A percentile compares a stretch with the other conserved stretches of the same genome.
These are phyloP conservation scores for Cyphellophora europaea DNA, from an alignment of 2,329 filamentous ascomycete species.

Conservation along the genomic window DNA sequence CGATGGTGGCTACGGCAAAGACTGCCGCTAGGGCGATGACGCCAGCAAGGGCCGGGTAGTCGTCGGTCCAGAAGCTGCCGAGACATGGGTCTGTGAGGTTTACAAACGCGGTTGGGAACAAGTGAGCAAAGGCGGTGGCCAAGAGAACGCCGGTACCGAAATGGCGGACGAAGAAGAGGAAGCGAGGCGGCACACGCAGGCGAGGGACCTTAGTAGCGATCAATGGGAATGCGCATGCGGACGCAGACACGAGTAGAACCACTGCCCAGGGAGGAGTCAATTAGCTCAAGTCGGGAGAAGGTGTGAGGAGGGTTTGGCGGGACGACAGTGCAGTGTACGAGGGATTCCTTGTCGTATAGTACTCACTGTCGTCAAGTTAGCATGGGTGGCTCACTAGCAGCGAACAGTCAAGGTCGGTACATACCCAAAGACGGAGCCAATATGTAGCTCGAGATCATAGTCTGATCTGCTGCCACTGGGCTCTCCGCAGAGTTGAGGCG, in stretches of 20 bases:
- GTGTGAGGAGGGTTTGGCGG: no score
- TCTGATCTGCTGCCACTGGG: not conserved
- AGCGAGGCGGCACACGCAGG: slow-evolving; percentile 49
- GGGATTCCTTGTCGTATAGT: no score
- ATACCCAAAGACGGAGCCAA: not conserved
- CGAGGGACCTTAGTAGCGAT: slow-evolving; percentile 50
- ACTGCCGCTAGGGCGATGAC: slow-evolving; percentile 74
- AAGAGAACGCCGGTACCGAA: slow-evolving; percentile 50
- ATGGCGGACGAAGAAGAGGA: slow-evolving; percentile 51
- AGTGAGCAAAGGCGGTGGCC: slow-evolving; percentile 48
- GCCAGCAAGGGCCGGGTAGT: slow-evolving; percentile 72
- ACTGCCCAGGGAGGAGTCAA: no score
- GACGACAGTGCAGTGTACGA: no score
- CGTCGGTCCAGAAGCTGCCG: slow-evolving; percentile 66
- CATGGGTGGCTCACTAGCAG: no score
- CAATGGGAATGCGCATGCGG: slow-evolving; percentile 54
- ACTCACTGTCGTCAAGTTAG: no score
- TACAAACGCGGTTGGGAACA: slow-evolving; percentile 54
- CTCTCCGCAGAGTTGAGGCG: not conserved
- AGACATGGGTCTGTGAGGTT: slow-evolving; percentile 57
- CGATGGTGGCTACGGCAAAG: slow-evolving; percentile 72
- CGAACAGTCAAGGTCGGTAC: no score
- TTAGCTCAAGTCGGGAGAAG: no score
- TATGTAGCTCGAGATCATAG: slow-evolving; percentile 1
- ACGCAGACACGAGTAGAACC: slow-evolving; percentile 45